These are phyloP conservation scores for Arctostaphylos glauca DNA, from an alignment of 148 eudicot genomes.

Conservation along the genomic window DNA sequence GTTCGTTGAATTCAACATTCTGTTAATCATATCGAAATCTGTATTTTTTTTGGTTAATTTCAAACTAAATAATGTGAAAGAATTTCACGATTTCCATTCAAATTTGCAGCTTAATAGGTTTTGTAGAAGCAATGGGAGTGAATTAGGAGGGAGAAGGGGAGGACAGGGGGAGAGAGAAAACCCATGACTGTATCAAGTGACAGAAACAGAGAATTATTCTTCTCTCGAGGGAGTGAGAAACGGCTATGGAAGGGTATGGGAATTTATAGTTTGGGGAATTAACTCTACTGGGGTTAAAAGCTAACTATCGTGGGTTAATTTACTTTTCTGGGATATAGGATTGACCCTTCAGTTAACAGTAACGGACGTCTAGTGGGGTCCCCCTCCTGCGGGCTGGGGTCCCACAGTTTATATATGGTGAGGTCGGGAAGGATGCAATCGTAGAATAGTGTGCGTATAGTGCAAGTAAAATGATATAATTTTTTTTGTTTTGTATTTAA, in stretches of 20 bases:
- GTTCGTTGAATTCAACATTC: conserved; percentile 16
- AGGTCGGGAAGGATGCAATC: neutral
- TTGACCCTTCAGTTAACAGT: neutral
- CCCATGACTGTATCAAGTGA: neutral
- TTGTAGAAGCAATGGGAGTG: neutral
- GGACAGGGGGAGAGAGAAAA: neutral
- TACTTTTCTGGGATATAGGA: neutral
- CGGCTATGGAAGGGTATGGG: neutral
- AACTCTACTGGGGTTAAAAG: conserved; percentile 3
- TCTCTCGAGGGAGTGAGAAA: neutral
- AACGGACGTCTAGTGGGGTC: conserved; percentile 10
- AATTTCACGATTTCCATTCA: neutral
- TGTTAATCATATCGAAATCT: neutral
- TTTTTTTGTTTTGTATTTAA: neutral
- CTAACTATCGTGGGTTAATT: neutral
- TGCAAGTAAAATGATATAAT: no score
- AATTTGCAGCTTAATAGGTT: neutral
- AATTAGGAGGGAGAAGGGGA: neutral
- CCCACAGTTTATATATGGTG: neutral
- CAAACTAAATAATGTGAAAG: neutral
- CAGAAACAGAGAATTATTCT: neutral
- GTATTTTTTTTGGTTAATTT: neutral
- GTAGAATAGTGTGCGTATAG: no score
- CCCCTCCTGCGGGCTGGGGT: neutral
- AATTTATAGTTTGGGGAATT: conserved; percentile 11